Evolutionary conservation across 306 rosid species (phyloP), one percentile per base, ranked within the genome.

Genomic region (Prunus persica): DNA sequence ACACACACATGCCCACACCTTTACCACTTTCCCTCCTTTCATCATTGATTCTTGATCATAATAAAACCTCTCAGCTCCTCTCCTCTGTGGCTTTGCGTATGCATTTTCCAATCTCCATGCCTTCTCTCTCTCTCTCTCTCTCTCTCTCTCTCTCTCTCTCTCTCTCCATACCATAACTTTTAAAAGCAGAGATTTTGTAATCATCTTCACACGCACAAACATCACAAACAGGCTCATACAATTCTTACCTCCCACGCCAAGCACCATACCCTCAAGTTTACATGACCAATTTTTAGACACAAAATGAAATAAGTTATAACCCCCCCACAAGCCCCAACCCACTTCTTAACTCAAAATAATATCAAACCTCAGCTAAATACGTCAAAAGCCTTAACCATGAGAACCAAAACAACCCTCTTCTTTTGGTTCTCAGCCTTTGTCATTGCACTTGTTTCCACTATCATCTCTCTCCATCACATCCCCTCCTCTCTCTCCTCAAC

Each of bases 241-340:
- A 82, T 84, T 81, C 93, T 85, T 90, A 66, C 69, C 91, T 85
- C 82, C 82, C 81, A 89, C 87, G 84, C 79, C 80, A 79, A 74
- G 63, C 75, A 16, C 69, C 83, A 76, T 71, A 60, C 75, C 55
- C 54, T 27, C 71, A 54, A 46, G 64, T 72, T 70, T 72, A 63
- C 84, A 72, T 70, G 62, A 72, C 66, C 54, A 16, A 22, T 62
- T 28, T 45, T 51, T 15, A 65, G 72, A 68, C 77, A 69, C 73
- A 80, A 67, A 19, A 82, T 79, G 69, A 62, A 78, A 25, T 54
- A 41, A 22, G 12, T 38, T 38, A 38, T 38, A 38, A 38, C 43
- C 43, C 46, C 46, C 51, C 63, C 58, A 71, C 77, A 67, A 41
- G 28, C 68, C 55, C 78, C 68, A 58, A 68, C 69, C 72, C 79